These are phyloP conservation scores for Thymus mandschuricus DNA, from an alignment of 257 asterid genomes.

Conservation along the genomic window DNA sequence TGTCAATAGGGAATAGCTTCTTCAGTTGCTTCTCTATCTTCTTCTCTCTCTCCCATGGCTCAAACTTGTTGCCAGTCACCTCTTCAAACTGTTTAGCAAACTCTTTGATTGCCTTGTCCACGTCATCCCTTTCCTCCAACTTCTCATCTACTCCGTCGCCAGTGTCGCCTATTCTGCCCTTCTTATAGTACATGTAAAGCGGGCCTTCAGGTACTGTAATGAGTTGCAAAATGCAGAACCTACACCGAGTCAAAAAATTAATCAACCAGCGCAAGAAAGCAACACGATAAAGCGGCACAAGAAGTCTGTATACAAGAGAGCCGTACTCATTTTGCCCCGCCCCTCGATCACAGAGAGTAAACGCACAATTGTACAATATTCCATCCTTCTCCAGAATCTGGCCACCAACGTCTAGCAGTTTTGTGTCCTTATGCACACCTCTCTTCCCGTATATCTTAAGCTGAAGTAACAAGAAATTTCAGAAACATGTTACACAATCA, in stretches of 20 bases:
- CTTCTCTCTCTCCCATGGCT: slow-evolving; percentile 81
- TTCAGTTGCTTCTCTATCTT: slow-evolving; percentile 52
- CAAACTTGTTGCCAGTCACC: slow-evolving; percentile 67
- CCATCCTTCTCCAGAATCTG: slow-evolving; percentile 75
- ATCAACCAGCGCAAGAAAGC: background rate
- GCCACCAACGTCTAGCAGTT: slow-evolving; percentile 70
- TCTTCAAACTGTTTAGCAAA: slow-evolving; percentile 60
- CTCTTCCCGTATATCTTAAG: slow-evolving; percentile 83
- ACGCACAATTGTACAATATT: slow-evolving; percentile 73
- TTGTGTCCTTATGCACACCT: slow-evolving; percentile 83
- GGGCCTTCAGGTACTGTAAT: slow-evolving; percentile 58
- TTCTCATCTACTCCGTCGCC: slow-evolving; percentile 51
- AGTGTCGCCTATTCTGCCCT: slow-evolving; percentile 61
- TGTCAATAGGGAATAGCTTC: slow-evolving; percentile 69
- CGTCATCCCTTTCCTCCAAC: slow-evolving; percentile 58
- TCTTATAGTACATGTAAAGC: slow-evolving; percentile 69
- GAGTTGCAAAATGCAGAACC: slow-evolving; percentile 66
- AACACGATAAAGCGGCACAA: too few relatives aligned
- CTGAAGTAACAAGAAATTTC: slow-evolving; percentile 32
- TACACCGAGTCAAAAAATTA: slow-evolving; percentile 31
- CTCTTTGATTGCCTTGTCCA: slow-evolving; percentile 54
- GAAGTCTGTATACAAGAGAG: background rate
- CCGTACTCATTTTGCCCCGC: slow-evolving; percentile 62
- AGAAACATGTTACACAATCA: background rate
- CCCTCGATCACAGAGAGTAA: slow-evolving; percentile 50